Evolutionary conservation across 1,284 basidiomycete species (phyloP).

Genomic region (Cryptococcus wingfieldii): DNA sequence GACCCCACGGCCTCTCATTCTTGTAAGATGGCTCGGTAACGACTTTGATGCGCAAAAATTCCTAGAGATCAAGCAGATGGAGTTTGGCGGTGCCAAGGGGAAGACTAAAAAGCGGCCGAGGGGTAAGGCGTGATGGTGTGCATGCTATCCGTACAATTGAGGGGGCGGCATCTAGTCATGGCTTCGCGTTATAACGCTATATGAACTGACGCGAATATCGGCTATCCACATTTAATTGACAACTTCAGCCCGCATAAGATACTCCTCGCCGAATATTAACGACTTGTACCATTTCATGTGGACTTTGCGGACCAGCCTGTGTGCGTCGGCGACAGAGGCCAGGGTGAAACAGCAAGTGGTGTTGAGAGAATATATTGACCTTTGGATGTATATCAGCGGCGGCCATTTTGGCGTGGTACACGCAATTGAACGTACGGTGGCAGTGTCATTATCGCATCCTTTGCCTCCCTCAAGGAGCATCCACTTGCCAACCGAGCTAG

Average conservation of each 20-base stretch:
- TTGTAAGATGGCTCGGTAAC: constrained; percentile 46
- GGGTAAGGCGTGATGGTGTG: constrained; percentile 2
- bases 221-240: constrained; percentile 10
- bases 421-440: constrained; percentile 14
- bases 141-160: background rate
- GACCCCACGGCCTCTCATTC: constrained; percentile 33
- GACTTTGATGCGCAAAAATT: constrained; percentile 43
- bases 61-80: constrained; percentile 46
- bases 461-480: constrained; percentile 9
- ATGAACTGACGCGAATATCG: no score
- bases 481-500: constrained; percentile 12
- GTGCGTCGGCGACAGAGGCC: constrained; percentile 23
- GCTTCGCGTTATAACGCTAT: no score
- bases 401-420: background rate
- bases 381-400: background rate
- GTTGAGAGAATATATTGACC: constrained; percentile 10
- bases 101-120: constrained; percentile 35
- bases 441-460: constrained; percentile 8
- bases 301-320: constrained; percentile 20
- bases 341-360: constrained; percentile 21
- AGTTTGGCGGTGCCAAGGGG: constrained; percentile 46
- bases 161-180: no score
- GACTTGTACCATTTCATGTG: constrained; percentile 25
- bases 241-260: constrained; percentile 26
- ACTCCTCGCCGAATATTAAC: constrained; percentile 10